phyloP scores from a whole-genome alignment of 2,329 filamentous ascomycete species.

The Colletotrichum lupini region DNA sequence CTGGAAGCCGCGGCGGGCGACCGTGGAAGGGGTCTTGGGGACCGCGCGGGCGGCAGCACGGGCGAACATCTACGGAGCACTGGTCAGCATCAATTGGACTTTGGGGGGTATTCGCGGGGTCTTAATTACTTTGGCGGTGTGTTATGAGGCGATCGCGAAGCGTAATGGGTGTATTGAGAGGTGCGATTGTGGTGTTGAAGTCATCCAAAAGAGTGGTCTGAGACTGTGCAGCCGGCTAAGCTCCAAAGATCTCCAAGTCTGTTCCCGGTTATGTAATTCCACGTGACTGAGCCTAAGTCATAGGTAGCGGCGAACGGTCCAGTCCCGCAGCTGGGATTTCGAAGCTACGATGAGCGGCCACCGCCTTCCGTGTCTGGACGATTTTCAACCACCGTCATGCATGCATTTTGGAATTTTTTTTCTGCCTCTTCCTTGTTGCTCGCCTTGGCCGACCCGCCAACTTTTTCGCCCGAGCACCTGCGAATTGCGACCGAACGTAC shows the following conservation, averaged over 20 bases:
- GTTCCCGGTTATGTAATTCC: constrained; percentile 12
- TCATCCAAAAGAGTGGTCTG: constrained; percentile 35
- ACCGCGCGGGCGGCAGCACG: constrained; percentile 72
- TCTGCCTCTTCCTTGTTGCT: constrained; percentile 9
- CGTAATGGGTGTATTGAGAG: constrained; percentile 26
- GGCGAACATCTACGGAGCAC: constrained; percentile 79
- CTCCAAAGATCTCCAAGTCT: constrained; percentile 26
- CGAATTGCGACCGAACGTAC: constrained; percentile 16
- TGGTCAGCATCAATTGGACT: constrained; percentile 52
- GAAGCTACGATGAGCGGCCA: background rate
- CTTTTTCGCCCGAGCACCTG: constrained; percentile 10
- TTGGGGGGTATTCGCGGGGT: background rate
- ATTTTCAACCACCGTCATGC: background rate
- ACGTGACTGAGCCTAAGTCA: background rate
- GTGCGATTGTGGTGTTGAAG: constrained; percentile 32
- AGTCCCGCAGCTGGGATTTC: constrained; percentile 13
- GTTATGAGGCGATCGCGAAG: constrained; percentile 21
- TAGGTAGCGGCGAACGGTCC: background rate
- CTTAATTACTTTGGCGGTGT: constrained; percentile 24
- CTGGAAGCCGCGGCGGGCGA: constrained; percentile 94
- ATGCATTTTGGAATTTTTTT: constrained; percentile 15
- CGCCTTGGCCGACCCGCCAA: constrained; percentile 1
- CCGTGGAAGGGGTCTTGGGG: constrained; percentile 71
- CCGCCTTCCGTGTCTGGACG: constrained; percentile 16
- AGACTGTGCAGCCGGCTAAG: constrained; percentile 27